Conservation (phyloP, 1,284 basidiomycete genomes). For the Rhodotorula sp. region DNA sequence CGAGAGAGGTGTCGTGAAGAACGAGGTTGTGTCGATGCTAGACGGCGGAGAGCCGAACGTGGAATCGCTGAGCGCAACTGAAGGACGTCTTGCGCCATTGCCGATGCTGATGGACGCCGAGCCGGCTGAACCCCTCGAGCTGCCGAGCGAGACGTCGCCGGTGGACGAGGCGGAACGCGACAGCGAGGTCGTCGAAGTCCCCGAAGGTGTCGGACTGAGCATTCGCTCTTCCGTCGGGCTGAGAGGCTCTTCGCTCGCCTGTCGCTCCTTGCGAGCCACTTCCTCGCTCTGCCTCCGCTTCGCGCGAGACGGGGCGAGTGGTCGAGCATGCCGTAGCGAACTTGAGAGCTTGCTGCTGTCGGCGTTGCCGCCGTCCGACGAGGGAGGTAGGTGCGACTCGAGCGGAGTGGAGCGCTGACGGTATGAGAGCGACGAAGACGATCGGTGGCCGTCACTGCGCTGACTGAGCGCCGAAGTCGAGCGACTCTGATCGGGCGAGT, state of each 20-base stretch:
- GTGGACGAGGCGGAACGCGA: conserved; percentile 13
- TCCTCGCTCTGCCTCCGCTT: conserved; percentile 32
- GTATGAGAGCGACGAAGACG: conserved; percentile 23
- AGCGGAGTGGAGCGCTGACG: conserved; percentile 14
- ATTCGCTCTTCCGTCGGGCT: conserved; percentile 10
- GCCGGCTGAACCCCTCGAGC: conserved; percentile 4
- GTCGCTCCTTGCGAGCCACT: conserved; percentile 1
- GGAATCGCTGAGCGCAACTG: background rate
- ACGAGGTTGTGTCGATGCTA: conserved; percentile 34
- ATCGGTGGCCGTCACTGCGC: background rate
- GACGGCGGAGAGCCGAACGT: conserved; percentile 13
- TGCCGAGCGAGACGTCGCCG: conserved; percentile 3
- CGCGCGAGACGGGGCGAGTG: conserved; percentile 26
- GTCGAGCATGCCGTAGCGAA: conserved; percentile 32
- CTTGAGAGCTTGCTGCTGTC: conserved; percentile 22
- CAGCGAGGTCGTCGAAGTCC: background rate
- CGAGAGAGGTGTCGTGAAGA: conserved; percentile 32
- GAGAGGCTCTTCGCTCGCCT: conserved; percentile 24
- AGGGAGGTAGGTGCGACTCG: conserved; percentile 22
- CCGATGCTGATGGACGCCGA: background rate
- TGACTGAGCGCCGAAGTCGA: conserved; percentile 4
- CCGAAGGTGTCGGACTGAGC: conserved; percentile 30
- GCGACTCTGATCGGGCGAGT: background rate
- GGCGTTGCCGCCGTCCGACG: conserved; percentile 22
- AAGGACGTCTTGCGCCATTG: background rate